A percentile compares a stretch with the other conserved stretches of the same genome.
These are phyloP conservation scores for Salix brachista DNA, from an alignment of 345 rosid species.

Conservation along the genomic window DNA sequence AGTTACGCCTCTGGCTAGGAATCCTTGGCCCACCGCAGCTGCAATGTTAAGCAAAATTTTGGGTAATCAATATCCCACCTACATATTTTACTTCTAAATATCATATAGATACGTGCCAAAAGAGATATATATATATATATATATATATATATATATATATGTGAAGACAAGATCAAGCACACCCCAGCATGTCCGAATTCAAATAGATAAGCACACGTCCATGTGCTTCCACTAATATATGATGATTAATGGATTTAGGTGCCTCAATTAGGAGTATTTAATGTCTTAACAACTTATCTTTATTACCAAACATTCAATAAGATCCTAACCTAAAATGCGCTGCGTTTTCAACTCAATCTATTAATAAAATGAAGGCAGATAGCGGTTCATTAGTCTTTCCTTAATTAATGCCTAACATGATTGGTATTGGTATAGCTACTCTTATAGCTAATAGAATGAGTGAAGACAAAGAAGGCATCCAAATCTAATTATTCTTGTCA, in stretches of 20 bases:
- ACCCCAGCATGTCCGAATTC: not conserved
- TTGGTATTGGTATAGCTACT: not conserved
- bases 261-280: not conserved
- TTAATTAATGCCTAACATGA: not conserved
- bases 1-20: conserved; percentile 67
- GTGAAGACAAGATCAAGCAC: not conserved
- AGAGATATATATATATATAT: not conserved
- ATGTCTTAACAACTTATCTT: not conserved
- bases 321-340: not conserved
- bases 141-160: too few species aligned
- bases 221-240: not conserved
- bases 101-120: too few species aligned
- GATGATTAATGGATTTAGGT: not conserved
- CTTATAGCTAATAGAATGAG: not conserved
- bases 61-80: not conserved
- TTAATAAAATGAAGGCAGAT: not conserved
- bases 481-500: not conserved
- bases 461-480: not conserved
- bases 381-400: not conserved
- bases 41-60: conserved; percentile 9
- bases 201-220: too few species aligned
- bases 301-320: not conserved
- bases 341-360: not conserved
- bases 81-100: too few species aligned
- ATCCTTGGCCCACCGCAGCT: conserved; percentile 76